phyloP scores from a whole-genome alignment of 352 stramenopile genomes.

The Aphanomyces invadans region DNA sequence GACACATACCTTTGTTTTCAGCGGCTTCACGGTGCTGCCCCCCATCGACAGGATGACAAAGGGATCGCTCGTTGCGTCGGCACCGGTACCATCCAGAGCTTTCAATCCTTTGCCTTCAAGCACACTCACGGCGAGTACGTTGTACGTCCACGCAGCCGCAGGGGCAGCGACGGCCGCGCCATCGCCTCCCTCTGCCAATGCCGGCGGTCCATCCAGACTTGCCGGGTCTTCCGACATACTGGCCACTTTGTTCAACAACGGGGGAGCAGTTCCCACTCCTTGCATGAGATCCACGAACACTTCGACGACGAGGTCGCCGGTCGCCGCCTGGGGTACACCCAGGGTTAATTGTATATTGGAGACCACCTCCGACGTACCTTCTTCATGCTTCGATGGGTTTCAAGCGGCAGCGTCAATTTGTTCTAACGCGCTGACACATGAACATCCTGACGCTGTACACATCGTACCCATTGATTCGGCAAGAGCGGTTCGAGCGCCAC shows the following conservation, averaged over 20 bases:
- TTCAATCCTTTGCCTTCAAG: conserved; percentile 48
- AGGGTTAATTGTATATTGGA: not conserved
- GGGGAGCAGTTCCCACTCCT: not conserved
- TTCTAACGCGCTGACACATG: conserved; percentile 27
- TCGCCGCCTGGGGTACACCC: conserved; percentile 8
- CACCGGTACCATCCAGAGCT: conserved; percentile 45
- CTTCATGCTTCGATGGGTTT: conserved; percentile 20
- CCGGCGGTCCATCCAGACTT: conserved; percentile 8
- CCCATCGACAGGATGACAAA: conserved; percentile 48
- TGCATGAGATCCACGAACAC: conserved; percentile 38
- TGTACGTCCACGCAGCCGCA: conserved; percentile 27
- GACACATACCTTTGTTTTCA: conserved; percentile 36
- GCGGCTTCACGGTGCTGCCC: conserved; percentile 39
- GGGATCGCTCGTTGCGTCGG: conserved; percentile 55
- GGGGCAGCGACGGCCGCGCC: not conserved
- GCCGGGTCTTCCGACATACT: conserved; percentile 23
- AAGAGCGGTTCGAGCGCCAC: conserved; percentile 34
- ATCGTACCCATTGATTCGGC: conserved; percentile 33
- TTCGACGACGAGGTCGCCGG: conserved; percentile 36
- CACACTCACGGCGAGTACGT: conserved; percentile 61
- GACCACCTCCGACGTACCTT: not conserved
- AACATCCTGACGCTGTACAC: not conserved
- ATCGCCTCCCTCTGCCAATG: not conserved
- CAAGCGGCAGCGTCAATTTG: conserved; percentile 28
- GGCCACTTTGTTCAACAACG: not conserved